These are phyloP conservation scores for Vicia sativa DNA, from an alignment of 306 rosid species.

Conservation along the genomic window DNA sequence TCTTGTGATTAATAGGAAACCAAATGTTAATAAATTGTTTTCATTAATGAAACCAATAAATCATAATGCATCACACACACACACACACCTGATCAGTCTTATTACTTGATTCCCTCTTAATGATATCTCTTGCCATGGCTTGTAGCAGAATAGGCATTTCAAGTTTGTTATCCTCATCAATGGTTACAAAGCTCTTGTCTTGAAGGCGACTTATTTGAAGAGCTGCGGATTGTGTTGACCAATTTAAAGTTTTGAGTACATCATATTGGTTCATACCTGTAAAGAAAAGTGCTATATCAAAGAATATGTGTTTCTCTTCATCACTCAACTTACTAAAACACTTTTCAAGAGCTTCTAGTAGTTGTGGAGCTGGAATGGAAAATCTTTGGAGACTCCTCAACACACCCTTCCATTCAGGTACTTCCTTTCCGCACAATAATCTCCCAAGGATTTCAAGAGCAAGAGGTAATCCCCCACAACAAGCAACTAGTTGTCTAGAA, in stretches of 20 bases:
- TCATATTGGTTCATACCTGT: background rate
- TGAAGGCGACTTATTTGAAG: background rate
- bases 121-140: conserved; percentile 33
- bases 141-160: conserved; percentile 16
- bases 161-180: conserved; percentile 5
- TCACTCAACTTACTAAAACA: background rate
- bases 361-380: background rate
- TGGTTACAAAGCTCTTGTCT: background rate
- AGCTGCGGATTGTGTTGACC: no score
- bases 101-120: background rate
- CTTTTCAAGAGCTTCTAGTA: background rate
- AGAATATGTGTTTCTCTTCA: conserved; percentile 5
- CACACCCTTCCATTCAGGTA: background rate
- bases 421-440: background rate
- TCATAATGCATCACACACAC: background rate
- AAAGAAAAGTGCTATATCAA: conserved; percentile 32
- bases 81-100: background rate
- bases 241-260: background rate
- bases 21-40: background rate
- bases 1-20: background rate
- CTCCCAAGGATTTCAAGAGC: conserved; percentile 27
- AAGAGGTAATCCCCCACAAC: conserved; percentile 22
- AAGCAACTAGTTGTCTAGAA: background rate
- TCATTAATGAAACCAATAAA: background rate
- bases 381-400: background rate